Conservation (phyloP, 768 basidiomycete species). For the Boletus pseudopeckii region DNA sequence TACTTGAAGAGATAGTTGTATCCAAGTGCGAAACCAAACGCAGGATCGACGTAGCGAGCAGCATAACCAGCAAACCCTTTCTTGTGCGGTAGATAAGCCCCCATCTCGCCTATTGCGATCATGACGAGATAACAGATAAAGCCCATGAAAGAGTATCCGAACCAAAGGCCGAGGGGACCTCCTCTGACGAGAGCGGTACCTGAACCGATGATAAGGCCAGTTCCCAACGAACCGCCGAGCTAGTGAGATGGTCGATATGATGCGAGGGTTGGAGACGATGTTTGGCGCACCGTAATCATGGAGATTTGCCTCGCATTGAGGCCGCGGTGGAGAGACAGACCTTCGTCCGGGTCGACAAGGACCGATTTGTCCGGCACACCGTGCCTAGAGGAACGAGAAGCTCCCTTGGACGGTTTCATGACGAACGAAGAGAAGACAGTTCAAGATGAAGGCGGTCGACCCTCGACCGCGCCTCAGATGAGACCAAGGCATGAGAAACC, state of each 20-base stretch:
- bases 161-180: slow-evolving; percentile 47
- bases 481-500: slow-evolving; percentile 1
- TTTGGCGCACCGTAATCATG: slow-evolving; percentile 47
- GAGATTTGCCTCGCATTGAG: slow-evolving; percentile 52
- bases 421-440: not conserved
- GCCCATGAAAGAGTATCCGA: slow-evolving; percentile 47
- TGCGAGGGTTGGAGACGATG: not conserved
- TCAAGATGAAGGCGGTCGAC: not conserved
- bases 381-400: not conserved
- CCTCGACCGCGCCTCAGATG: not conserved
- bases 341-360: slow-evolving; percentile 34
- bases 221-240: slow-evolving; percentile 52
- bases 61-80: slow-evolving; percentile 58
- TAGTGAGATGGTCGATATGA: slow-evolving; percentile 9
- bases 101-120: slow-evolving; percentile 42
- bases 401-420: not conserved
- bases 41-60: slow-evolving; percentile 64
- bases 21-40: slow-evolving; percentile 54
- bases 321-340: slow-evolving; percentile 44
- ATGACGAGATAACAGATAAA: slow-evolving; percentile 59
- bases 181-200: slow-evolving; percentile 56
- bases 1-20: slow-evolving; percentile 58
- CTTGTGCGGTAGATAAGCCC: slow-evolving; percentile 52
- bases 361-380: slow-evolving; percentile 4
- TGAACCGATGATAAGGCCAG: slow-evolving; percentile 55